phyloP scores from a whole-genome alignment of 768 basidiomycete genomes.

The Neoboletus brunneissimus region DNA sequence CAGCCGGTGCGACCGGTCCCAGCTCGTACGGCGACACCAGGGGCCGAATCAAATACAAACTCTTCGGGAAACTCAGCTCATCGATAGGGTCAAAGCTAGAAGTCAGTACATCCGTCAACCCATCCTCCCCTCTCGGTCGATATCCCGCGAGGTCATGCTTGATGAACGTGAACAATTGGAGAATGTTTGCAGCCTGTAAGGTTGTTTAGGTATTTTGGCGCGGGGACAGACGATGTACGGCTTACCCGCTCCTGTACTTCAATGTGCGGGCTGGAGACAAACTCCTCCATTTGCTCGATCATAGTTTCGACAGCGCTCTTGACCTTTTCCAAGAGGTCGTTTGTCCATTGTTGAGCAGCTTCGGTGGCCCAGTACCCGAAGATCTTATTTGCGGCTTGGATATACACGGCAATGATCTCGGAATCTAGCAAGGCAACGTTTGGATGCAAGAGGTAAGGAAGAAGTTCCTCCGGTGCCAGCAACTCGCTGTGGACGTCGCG shows the following conservation, averaged over 20 bases:
- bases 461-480: conserved; percentile 69
- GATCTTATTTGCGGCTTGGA: conserved; percentile 82
- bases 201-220: conserved; percentile 1
- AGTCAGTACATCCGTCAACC: conserved; percentile 37
- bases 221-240: conserved; percentile 3
- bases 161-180: conserved; percentile 74
- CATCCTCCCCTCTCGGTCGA: conserved; percentile 40
- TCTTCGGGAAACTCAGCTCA: conserved; percentile 74
- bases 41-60: conserved; percentile 80
- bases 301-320: conserved; percentile 62
- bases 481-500: conserved; percentile 54
- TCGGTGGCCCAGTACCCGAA: conserved; percentile 84
- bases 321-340: conserved; percentile 63
- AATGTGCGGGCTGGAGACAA: conserved; percentile 63
- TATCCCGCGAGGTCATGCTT: conserved; percentile 64
- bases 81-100: conserved; percentile 38
- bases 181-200: conserved; percentile 72
- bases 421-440: conserved; percentile 54
- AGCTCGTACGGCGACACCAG: conserved; percentile 77
- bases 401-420: conserved; percentile 71
- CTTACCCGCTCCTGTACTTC: conserved; percentile 92
- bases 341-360: conserved; percentile 73
- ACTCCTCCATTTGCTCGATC: conserved; percentile 53
- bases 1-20: conserved; percentile 75
- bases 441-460: conserved; percentile 66